Base-by-base conservation (phyloP, 257 asterid genomes). In the Fraxinus excelsior region DNA sequence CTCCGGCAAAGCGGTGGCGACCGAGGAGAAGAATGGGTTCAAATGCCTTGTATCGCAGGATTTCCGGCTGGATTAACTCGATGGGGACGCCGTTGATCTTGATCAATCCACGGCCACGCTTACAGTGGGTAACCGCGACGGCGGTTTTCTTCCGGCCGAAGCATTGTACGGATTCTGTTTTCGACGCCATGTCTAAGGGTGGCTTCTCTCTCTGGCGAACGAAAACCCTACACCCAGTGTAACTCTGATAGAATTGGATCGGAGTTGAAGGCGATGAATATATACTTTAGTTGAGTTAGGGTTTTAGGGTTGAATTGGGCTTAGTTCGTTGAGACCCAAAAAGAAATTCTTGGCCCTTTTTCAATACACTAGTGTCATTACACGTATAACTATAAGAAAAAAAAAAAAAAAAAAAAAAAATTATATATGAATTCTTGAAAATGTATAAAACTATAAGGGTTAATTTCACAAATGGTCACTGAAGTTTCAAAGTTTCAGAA, bases 141-240 rank as follows among this genome's bases (percentile, higher is more conserved):
- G 93, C 96, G 0, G 96, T 91, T 49, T 91, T 91, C 92, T 91
- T 91, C 6, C 96, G 88, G 34, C 97, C 97, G 72, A 90, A 91
- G 76, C 97, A 91, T 18, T 90, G 94, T 3, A 91, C 95, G 10
- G 95, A 88, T 71, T 87, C 89, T 7, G 80, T 81, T 7, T 89
- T 53, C 19, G 93, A 65, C 65, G 90, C 87, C 91, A 88, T 88
- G 78, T 29, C 56, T 75, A 74, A 7, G 23, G 29, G 49, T 21
- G 34, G 35, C 0, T 26, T 60, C 78, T 53, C 76, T 51, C 34
- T 37, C 73, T 74, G 44, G 81, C 81, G 25, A 60, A 70, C 51
- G 65, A 7, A 56, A 77, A 77, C 78, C 82, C 84, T 70, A 74
- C 11, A 1, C 32, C 67, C 10, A 25, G 31, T 25, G 34, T 23